A percentile compares a stretch with the other conserved stretches of the same genome.
Evolutionary conservation across 2,329 filamentous ascomycete species (phyloP).

Genomic region (Fusarium redolens): DNA sequence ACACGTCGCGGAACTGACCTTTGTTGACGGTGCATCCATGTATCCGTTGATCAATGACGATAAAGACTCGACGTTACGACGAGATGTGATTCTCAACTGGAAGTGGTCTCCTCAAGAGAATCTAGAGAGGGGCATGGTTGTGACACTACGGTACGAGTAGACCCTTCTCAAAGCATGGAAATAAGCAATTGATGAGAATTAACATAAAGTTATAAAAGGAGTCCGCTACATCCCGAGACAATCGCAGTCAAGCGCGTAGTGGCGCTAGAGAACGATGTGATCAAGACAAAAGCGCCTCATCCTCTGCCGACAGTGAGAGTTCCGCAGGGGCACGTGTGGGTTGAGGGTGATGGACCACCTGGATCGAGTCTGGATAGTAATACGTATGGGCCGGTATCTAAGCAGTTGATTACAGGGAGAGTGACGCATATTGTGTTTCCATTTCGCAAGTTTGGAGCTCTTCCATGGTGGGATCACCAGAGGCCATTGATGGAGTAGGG

Average conservation of each 20-base stretch:
- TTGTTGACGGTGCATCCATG: slow-evolving; percentile 76
- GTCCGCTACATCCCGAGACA: slow-evolving; percentile 75
- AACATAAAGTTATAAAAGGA: slow-evolving; percentile 59
- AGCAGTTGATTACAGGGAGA: slow-evolving; percentile 78
- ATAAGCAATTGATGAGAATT: slow-evolving; percentile 1
- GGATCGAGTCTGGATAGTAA: slow-evolving; percentile 85
- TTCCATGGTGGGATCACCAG: slow-evolving; percentile 68
- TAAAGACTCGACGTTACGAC: slow-evolving; percentile 64
- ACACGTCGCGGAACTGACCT: slow-evolving; percentile 68
- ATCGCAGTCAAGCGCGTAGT: slow-evolving; percentile 85
- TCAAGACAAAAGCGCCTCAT: slow-evolving; percentile 73
- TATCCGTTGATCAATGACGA: slow-evolving; percentile 79
- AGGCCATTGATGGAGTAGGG: slow-evolving; percentile 40
- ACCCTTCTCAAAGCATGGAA: not conserved
- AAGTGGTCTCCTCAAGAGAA: slow-evolving; percentile 69
- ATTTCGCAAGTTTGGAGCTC: slow-evolving; percentile 65
- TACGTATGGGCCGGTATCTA: slow-evolving; percentile 85
- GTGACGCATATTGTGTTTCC: slow-evolving; percentile 81
- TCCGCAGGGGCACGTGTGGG: slow-evolving; percentile 89
- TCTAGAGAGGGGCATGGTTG: slow-evolving; percentile 77
- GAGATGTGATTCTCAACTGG: slow-evolving; percentile 68
- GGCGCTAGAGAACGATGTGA: slow-evolving; percentile 81
- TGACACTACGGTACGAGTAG: slow-evolving; percentile 72
- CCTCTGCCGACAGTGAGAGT: slow-evolving; percentile 69
- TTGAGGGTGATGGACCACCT: slow-evolving; percentile 87